These are phyloP conservation scores for Sordariomycetes sp. DNA, from an alignment of 2,329 filamentous ascomycete species.

Conservation along the genomic window DNA sequence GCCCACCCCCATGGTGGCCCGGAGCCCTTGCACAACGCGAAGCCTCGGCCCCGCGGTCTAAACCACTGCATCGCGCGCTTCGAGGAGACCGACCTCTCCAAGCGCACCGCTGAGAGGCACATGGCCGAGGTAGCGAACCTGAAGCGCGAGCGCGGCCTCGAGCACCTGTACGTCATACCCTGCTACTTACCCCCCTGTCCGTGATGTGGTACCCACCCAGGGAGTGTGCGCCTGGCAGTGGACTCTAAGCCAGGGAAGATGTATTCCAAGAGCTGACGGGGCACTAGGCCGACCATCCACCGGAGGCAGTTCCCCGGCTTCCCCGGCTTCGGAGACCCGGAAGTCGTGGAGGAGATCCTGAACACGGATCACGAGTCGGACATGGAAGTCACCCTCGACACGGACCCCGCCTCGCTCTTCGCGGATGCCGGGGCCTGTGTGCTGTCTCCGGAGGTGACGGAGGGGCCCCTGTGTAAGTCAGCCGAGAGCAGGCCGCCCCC, in stretches of 20 bases:
- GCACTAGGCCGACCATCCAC: conserved; percentile 5
- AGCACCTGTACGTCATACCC: conserved; percentile 6
- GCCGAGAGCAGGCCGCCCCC: no score
- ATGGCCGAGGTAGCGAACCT: conserved; percentile 5
- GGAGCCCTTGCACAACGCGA: conserved; percentile 4
- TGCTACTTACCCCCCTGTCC: no score
- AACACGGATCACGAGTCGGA: conserved; percentile 22
- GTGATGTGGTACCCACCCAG: not conserved
- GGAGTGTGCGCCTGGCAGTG: no score
- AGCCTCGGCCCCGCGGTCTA: conserved; percentile 6
- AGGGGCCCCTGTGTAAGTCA: conserved; percentile 29
- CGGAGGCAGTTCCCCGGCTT: conserved; percentile 3
- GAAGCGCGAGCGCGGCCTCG: conserved; percentile 6
- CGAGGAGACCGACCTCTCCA: conserved; percentile 3
- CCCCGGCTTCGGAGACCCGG: conserved; percentile 5
- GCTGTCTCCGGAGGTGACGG: conserved; percentile 33
- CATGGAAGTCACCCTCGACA: conserved; percentile 15
- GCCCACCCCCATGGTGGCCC: conserved; percentile 6
- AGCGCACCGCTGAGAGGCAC: conserved; percentile 8
- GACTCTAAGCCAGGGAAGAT: not conserved
- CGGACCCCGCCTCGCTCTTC: conserved; percentile 20
- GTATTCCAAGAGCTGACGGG: not conserved
- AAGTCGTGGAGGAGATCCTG: conserved; percentile 10
- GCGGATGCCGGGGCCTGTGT: conserved; percentile 27
- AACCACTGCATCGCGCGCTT: conserved; percentile 9